phyloP scores from a whole-genome alignment of 345 rosid genomes.

The Geranium brycei region DNA sequence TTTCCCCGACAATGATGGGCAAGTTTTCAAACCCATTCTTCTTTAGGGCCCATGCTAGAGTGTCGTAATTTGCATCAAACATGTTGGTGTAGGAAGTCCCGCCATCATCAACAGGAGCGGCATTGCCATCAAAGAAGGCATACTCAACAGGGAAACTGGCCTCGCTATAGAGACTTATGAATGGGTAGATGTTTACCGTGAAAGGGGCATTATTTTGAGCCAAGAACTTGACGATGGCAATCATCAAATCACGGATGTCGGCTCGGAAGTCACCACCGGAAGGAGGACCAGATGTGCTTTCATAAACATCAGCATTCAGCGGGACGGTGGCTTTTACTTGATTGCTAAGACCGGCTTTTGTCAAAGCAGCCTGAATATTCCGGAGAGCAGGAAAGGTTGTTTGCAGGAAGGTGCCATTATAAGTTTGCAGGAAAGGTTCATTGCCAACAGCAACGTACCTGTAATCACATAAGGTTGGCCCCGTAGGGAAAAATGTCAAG shows the following conservation, averaged over 20 bases:
- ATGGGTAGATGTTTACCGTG: constrained; percentile 87
- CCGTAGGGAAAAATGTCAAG: not conserved
- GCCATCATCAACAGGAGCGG: constrained; percentile 59
- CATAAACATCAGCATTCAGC: constrained; percentile 75
- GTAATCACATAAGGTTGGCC: constrained; percentile 7
- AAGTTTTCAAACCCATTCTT: constrained; percentile 67
- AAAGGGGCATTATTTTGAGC: constrained; percentile 54
- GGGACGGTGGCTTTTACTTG: constrained; percentile 81
- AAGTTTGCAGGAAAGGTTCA: constrained; percentile 77
- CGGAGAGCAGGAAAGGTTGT: constrained; percentile 69
- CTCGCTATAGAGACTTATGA: constrained; percentile 70
- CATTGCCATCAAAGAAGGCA: constrained; percentile 73
- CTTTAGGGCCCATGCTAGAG: constrained; percentile 65
- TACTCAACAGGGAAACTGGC: constrained; percentile 70
- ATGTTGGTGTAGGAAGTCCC: constrained; percentile 51
- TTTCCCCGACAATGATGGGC: constrained; percentile 75
- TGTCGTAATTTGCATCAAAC: constrained; percentile 86
- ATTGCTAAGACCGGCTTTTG: constrained; percentile 55
- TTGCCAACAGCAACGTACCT: constrained; percentile 95
- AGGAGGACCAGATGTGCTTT: constrained; percentile 28
- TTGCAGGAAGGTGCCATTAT: constrained; percentile 50
- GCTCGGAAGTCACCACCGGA: constrained; percentile 88
- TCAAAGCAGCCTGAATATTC: constrained; percentile 71
- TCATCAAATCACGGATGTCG: constrained; percentile 62
- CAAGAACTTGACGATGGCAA: constrained; percentile 60